Evolutionary conservation across 2,329 filamentous ascomycete genomes (phyloP), one percentile per base, ranked within the genome.

Genomic region (Colletotrichum tabaci): DNA sequence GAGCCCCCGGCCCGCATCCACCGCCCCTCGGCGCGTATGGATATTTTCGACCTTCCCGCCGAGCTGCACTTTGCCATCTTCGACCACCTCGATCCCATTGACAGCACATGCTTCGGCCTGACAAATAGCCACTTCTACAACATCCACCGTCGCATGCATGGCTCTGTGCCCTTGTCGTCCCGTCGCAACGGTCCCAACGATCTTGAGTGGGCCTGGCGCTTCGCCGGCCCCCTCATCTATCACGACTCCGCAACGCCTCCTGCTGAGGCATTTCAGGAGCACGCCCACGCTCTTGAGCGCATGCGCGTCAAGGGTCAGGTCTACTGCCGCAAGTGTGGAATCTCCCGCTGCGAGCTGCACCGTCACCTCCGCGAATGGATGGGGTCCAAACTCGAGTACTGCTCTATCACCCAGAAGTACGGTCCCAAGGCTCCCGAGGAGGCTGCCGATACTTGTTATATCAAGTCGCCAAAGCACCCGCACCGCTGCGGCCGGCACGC

Each of bases 191-290:
- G 90, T 0, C 90, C 90, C 66, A 91, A 91, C 79, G 86, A 89
- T 74, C 84, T 90, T 77, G 90, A 92, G 77, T 90, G 88, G 85
- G 89, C 89, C 55, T 92, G 89, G 89, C 87, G 89, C 73, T 82
- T 87, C 61, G 87, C 88, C 3, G 85, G 86, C 1, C 82, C 82
- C 15, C 81, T 87, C 50, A 75, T 85, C 57, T 78, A 79, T 68
- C 72, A 63, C 42, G 66, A 60, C 46, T 63, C 50, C 21, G 50
- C 63, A 23, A 47, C 66, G 56, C 35, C 72, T 69, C 46, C 61
- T 16, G 38, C 49, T n/a, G 26, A 66, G 47, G 49, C 71, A 13
- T 61, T 61, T 52, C 67, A 63, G 47, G 72, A 65, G 38, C 69
- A 65, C 10, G 56, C 52, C 49, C 60, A 70, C 63, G 78, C 80